phyloP scores from a whole-genome alignment of 192 early-diverging fungal genomes.

The Kappamyces sp. region DNA sequence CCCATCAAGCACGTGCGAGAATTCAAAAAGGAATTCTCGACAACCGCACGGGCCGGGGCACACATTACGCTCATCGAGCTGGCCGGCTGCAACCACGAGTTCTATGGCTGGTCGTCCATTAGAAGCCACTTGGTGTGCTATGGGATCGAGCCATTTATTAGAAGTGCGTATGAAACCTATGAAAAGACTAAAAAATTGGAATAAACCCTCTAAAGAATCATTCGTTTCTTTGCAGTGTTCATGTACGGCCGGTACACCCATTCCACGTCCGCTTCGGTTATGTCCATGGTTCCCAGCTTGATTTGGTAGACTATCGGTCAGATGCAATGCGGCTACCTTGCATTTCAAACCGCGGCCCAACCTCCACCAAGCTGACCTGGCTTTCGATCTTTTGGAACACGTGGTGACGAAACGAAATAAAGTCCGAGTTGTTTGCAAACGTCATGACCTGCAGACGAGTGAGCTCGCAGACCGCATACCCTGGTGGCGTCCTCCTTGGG shows the following conservation, averaged over 20 bases:
- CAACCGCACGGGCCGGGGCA: neutral
- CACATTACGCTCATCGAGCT: slow-evolving; percentile 28
- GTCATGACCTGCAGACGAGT: slow-evolving; percentile 75
- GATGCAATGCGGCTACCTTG: slow-evolving; percentile 48
- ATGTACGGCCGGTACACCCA: slow-evolving; percentile 90
- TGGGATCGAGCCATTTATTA: slow-evolving; percentile 31
- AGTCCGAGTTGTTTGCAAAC: slow-evolving; percentile 94
- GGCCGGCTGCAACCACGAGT: slow-evolving; percentile 32
- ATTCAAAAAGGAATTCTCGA: slow-evolving; percentile 26
- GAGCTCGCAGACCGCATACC: too few relatives aligned
- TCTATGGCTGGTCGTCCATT: slow-evolving; percentile 24
- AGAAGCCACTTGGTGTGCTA: slow-evolving; percentile 29
- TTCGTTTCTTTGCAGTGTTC: slow-evolving; percentile 36
- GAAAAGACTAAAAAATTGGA: slow-evolving; percentile 6
- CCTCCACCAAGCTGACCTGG: slow-evolving; percentile 90
- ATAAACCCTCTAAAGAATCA: slow-evolving; percentile 19
- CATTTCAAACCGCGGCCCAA: slow-evolving; percentile 98
- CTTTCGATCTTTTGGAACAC: slow-evolving; percentile 89
- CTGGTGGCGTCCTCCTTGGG: slow-evolving; percentile 88
- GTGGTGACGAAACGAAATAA: slow-evolving; percentile 96
- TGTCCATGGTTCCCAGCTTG: slow-evolving; percentile 88
- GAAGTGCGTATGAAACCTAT: slow-evolving; percentile 19
- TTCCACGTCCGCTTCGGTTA: slow-evolving; percentile 91
- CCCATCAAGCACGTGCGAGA: slow-evolving; percentile 23
- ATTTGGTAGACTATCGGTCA: slow-evolving; percentile 80